Percentiles rank a stretch among this genome's conserved stretches.
These are phyloP conservation scores for Rhizopus sp. DNA, from an alignment of 371 early-diverging fungal genomes.

Conservation along the genomic window DNA sequence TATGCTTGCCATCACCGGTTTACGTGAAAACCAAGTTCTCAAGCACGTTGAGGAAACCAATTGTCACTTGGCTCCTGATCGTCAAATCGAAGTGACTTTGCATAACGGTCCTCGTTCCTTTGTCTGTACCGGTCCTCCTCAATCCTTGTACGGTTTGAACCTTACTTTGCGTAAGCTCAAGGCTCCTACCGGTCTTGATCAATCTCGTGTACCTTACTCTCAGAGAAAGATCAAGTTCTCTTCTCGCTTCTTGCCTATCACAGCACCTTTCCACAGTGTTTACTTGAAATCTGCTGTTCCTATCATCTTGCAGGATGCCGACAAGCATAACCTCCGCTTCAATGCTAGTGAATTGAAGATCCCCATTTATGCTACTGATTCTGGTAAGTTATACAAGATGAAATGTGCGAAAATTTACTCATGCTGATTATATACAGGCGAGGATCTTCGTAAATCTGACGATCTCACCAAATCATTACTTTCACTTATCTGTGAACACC, in stretches of 20 bases:
- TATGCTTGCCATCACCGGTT: slow-evolving; percentile 86
- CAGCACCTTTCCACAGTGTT: slow-evolving; percentile 86
- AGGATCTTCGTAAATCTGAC: slow-evolving; percentile 61
- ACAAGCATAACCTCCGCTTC: slow-evolving; percentile 58
- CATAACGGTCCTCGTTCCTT: slow-evolving; percentile 87
- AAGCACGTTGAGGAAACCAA: slow-evolving; percentile 86
- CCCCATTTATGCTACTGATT: slow-evolving; percentile 79
- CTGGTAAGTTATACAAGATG: slow-evolving; percentile 44
- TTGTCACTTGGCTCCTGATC: slow-evolving; percentile 78
- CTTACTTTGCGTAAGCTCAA: slow-evolving; percentile 85
- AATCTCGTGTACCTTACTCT: slow-evolving; percentile 82
- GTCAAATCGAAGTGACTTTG: slow-evolving; percentile 81
- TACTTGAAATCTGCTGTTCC: slow-evolving; percentile 72
- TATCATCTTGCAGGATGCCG: slow-evolving; percentile 67
- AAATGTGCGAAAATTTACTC: neutral
- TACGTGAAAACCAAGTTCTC: slow-evolving; percentile 74
- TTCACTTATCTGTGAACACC: slow-evolving; percentile 77
- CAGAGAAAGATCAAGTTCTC: slow-evolving; percentile 88
- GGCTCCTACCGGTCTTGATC: slow-evolving; percentile 81
- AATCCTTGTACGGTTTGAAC: slow-evolving; percentile 89
- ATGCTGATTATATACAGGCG: slow-evolving; percentile 45
- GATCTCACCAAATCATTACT: slow-evolving; percentile 73
- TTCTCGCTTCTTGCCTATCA: slow-evolving; percentile 85
- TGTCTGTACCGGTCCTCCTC: slow-evolving; percentile 87
- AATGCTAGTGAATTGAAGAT: slow-evolving; percentile 61